A percentile compares a stretch with the other conserved stretches of the same genome.
These are phyloP conservation scores for Saururus chinensis DNA, from an alignment of 164 flowering plant genomes.

Conservation along the genomic window DNA sequence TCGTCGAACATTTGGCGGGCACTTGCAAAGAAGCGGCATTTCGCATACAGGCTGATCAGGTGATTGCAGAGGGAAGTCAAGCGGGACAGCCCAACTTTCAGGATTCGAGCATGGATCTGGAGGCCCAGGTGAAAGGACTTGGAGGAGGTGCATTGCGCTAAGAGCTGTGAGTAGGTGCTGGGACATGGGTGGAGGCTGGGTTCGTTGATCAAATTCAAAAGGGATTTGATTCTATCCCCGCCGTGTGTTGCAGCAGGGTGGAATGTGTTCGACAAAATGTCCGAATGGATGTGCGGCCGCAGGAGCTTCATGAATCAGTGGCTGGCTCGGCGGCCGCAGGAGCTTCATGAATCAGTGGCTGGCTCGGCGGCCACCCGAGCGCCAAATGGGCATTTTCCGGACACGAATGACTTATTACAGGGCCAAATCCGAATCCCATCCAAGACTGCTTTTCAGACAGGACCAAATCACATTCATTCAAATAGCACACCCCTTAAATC, in stretches of 20 bases:
- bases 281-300: not conserved
- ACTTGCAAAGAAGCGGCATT: slow-evolving; percentile 26
- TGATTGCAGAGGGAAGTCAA: slow-evolving; percentile 28
- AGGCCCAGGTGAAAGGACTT: slow-evolving; percentile 35
- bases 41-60: slow-evolving; percentile 49
- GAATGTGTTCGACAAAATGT: slow-evolving; percentile 1
- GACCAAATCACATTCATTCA: no score
- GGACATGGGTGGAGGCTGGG: slow-evolving; percentile 10
- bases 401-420: no score
- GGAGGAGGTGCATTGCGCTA: slow-evolving; percentile 33
- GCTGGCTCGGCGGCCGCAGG: not conserved
- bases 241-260: slow-evolving; percentile 12
- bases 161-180: slow-evolving; percentile 27
- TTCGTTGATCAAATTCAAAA: slow-evolving; percentile 1
- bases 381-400: no score
- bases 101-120: slow-evolving; percentile 51
- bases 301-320: not conserved
- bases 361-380: not conserved
- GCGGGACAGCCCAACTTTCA: slow-evolving; percentile 25
- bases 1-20: slow-evolving; percentile 56
- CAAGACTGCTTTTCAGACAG: no score
- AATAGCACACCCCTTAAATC: no score
- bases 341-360: not conserved
- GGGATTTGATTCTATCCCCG: slow-evolving; percentile 4
- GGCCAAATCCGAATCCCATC: no score